Evolutionary conservation across 2,329 filamentous ascomycete species (phyloP), one percentile per base, ranked within the genome.

Genomic region (Pseudofabraea citricarpa): DNA sequence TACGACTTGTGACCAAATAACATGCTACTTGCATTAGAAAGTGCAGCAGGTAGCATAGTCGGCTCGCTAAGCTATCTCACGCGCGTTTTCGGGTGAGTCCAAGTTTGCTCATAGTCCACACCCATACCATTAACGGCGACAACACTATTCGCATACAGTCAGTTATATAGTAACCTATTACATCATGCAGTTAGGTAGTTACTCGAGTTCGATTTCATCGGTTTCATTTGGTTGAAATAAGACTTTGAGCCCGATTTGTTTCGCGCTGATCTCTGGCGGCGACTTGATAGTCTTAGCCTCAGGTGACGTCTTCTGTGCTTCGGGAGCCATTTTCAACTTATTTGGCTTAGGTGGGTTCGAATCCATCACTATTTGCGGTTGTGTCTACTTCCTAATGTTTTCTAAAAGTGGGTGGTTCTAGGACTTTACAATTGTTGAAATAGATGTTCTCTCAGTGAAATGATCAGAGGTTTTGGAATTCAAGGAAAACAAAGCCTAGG

Each of bases 61-160:
- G 42, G 41, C 45, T 62, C 60, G 12, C 48, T 46, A 38, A 63
- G 43, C 60, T 59, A 63, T 45, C 62, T 50, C 23, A 50, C 42
- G 15, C 56, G 50, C 20, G 49, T 45, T 15, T 49, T 47, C 19
- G 8, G 24, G 24, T 27, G 24, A 27, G 43, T 53, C 59, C 58
- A 63, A 33, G 60, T 59, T 37, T 52, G 58, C 41, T 56, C 48
- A 24, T 57, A 53, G 43, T 57, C 54, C 18, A 56, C 56, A 10
- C 57, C 60, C 12, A 63, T 53, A 6, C 57, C 58, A 6, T 58
- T 57, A 20, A 62, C 53, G 12, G 58, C 58, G 13, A 62, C 42
- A 32, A 63, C 56, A 35, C 59, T 63, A 33, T 20, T 36, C 24
- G 24, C 24, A 27, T 27, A 27, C 13, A 8, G 24, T 27, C 13